A percentile compares a stretch with the other conserved stretches of the same genome.
phyloP scores from a whole-genome alignment of 108 stramenopile genomes.

The Conticribra guillardii region DNA sequence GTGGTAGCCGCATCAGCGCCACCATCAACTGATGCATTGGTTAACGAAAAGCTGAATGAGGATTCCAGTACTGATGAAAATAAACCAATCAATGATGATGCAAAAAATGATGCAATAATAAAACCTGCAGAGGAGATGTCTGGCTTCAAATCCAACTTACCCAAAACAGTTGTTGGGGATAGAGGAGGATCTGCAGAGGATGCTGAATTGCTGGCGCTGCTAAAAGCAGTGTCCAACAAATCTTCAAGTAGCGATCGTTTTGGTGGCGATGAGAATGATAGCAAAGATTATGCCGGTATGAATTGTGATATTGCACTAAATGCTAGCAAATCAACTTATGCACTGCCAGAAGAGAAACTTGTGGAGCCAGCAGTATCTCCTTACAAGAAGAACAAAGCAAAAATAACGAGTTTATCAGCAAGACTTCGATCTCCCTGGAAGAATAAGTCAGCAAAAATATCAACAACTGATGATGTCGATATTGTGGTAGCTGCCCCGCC shows the following conservation, averaged over 20 bases:
- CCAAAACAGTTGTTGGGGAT: conserved; percentile 71
- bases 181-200: conserved; percentile 86
- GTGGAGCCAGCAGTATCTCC: background rate
- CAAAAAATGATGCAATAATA: background rate
- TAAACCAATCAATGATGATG: background rate
- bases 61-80: too few species aligned
- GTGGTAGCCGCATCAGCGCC: background rate
- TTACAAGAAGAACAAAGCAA: background rate
- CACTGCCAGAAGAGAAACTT: background rate
- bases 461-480: background rate
- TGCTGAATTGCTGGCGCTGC: conserved; percentile 69
- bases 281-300: background rate
- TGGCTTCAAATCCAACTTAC: conserved; percentile 48
- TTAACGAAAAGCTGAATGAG: too few species aligned
- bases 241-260: conserved; percentile 53
- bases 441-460: background rate
- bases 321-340: background rate
- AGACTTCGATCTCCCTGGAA: conserved; percentile 14
- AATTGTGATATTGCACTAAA: background rate
- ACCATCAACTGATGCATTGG: background rate
- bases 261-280: background rate
- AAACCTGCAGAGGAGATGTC: background rate
- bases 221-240: conserved; percentile 68
- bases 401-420: background rate
- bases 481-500: background rate